These are phyloP conservation scores for Asterophora lycoperdoides DNA, from an alignment of 768 basidiomycete species.

Conservation along the genomic window DNA sequence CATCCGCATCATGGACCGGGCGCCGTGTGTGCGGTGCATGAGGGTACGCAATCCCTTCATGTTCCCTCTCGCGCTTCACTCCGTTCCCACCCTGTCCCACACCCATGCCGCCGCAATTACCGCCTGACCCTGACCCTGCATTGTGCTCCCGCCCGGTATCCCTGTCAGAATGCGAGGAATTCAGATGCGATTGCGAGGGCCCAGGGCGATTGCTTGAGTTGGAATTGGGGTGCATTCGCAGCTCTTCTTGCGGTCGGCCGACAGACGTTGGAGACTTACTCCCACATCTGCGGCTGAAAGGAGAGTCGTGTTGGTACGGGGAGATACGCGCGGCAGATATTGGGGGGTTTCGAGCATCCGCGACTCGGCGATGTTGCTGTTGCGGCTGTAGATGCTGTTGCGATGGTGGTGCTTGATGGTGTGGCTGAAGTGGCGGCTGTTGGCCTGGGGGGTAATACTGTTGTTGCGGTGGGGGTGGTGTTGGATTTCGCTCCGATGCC, in stretches of 20 bases:
- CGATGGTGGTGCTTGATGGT: too few relatives aligned
- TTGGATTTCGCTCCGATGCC: conserved; percentile 35
- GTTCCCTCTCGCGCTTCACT: conserved; percentile 21
- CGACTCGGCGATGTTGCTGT: conserved; percentile 25
- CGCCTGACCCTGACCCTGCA: conserved; percentile 18
- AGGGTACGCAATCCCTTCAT: conserved; percentile 12
- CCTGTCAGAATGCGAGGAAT: conserved; percentile 13
- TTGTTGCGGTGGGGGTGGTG: conserved; percentile 28
- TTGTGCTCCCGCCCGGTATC: conserved; percentile 16
- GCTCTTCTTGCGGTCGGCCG: conserved; percentile 34
- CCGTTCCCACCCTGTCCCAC: conserved; percentile 22
- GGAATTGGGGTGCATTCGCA: conserved; percentile 25
- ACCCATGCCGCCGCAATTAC: conserved; percentile 15
- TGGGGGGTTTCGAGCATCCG: conserved; percentile 28
- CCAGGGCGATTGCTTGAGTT: conserved; percentile 9
- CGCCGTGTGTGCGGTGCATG: conserved; percentile 5
- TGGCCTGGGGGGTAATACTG: conserved; percentile 23
- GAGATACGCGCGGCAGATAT: conserved; percentile 23
- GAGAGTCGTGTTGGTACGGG: conserved; percentile 29
- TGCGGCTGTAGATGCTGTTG: conserved; percentile 4
- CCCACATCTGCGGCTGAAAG: conserved; percentile 20
- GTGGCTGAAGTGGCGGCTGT: conserved; percentile 20
- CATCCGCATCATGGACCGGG: conserved; percentile 14
- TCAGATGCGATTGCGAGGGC: conserved; percentile 8
- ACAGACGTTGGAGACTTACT: conserved; percentile 28